Evolutionary conservation across 1,284 basidiomycete genomes (phyloP).

Genomic region (Ustilago esculenta): DNA sequence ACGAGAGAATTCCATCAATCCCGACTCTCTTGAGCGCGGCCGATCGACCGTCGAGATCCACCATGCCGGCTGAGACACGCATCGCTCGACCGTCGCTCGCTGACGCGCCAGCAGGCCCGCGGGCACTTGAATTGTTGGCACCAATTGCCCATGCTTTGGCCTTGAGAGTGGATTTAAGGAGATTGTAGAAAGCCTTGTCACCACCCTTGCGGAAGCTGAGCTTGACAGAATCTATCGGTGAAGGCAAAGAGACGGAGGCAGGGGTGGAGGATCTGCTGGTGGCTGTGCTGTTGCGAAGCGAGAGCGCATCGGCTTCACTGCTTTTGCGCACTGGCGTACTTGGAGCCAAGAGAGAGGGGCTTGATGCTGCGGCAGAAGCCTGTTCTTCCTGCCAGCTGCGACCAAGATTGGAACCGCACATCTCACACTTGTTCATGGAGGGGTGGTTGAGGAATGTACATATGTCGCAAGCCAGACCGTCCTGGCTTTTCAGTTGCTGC

Average conservation of each 20-base stretch:
- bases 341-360: slow-evolving; percentile 18
- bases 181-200: slow-evolving; percentile 82
- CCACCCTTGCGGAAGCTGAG: slow-evolving; percentile 91
- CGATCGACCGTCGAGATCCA: slow-evolving; percentile 49
- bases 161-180: slow-evolving; percentile 79
- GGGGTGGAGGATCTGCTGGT: slow-evolving; percentile 69
- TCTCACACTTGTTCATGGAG: slow-evolving; percentile 81
- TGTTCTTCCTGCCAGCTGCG: slow-evolving; percentile 41
- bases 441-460: slow-evolving; percentile 94
- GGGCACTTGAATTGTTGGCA: background rate
- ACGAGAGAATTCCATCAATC: slow-evolving; percentile 43
- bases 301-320: slow-evolving; percentile 30
- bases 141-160: slow-evolving; percentile 77
- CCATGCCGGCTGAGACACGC: slow-evolving; percentile 29
- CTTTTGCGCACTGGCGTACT: slow-evolving; percentile 34
- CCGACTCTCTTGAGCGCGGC: slow-evolving; percentile 44
- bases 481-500: background rate
- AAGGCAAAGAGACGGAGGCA: slow-evolving; percentile 71
- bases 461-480: slow-evolving; percentile 73
- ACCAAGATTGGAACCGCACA: slow-evolving; percentile 79
- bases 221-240: slow-evolving; percentile 69
- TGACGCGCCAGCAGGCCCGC: background rate
- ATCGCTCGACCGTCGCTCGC: slow-evolving; percentile 7
- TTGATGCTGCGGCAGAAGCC: slow-evolving; percentile 34
- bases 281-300: slow-evolving; percentile 29